Conservation (phyloP, 768 basidiomycete genomes). For the Agaricus subrufescens region DNA sequence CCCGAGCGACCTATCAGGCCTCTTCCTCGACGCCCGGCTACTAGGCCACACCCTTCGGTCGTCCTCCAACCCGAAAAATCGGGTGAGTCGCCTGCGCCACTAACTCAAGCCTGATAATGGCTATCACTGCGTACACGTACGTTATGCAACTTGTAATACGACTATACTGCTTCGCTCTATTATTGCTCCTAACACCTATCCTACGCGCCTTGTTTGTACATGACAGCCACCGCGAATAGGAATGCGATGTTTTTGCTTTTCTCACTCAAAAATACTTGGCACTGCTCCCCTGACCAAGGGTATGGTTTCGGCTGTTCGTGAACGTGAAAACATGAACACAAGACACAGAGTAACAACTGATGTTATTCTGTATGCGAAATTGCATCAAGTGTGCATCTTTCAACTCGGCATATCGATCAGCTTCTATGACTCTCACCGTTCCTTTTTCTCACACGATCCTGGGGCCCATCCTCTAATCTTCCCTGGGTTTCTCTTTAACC, state of each 20-base stretch:
- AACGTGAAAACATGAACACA: background rate
- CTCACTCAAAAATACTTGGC: background rate
- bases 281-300: background rate
- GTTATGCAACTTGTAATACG: constrained; percentile 10
- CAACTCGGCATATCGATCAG: background rate
- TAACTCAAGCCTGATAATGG: background rate
- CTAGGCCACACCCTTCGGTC: constrained; percentile 5
- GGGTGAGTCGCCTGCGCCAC: constrained; percentile 2
- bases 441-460: background rate
- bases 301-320: background rate
- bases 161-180: constrained; percentile 8
- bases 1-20: constrained; percentile 41
- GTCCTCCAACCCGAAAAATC: constrained; percentile 6
- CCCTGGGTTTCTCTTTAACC: background rate
- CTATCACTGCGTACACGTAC: background rate
- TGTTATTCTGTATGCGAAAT: background rate
- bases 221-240: background rate
- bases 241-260: constrained; percentile 2
- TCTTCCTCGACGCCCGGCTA: constrained; percentile 34
- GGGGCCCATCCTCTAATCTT: background rate
- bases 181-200: background rate
- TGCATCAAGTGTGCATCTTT: background rate
- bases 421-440: background rate
- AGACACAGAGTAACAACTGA: no score
- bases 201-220: constrained; percentile 3